Conservation (phyloP, 83 land plant species). For the Picea mariana region DNA sequence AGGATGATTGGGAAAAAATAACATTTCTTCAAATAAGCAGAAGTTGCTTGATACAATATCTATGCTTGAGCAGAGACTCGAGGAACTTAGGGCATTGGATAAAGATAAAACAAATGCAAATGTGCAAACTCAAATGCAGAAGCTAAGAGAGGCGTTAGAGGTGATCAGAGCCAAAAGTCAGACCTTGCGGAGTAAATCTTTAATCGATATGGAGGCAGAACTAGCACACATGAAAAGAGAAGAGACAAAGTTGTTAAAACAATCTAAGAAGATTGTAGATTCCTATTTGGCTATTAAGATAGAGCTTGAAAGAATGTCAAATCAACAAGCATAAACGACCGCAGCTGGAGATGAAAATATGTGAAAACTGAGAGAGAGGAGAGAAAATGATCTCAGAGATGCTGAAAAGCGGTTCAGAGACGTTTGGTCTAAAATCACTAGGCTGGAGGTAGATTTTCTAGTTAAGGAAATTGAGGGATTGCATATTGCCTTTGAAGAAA, state of each 20-base stretch:
- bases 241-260: background rate
- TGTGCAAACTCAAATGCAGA: no score
- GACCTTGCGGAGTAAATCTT: background rate
- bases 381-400: background rate
- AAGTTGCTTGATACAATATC: background rate
- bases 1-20: background rate
- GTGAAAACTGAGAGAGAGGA: background rate
- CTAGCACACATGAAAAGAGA: background rate
- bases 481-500: background rate
- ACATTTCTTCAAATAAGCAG: background rate
- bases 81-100: background rate
- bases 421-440: background rate
- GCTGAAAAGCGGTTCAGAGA: background rate
- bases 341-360: background rate
- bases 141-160: background rate
- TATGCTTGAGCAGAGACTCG: background rate
- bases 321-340: no score
- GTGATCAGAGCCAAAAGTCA: background rate
- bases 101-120: background rate
- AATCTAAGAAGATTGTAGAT: background rate
- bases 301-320: background rate
- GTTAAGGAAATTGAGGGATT: slow-evolving; percentile 11
- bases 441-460: background rate
- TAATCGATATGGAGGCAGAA: background rate
- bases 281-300: background rate